phyloP scores from a whole-genome alignment of 768 basidiomycete species.

The Mrakia hoshinonis region DNA sequence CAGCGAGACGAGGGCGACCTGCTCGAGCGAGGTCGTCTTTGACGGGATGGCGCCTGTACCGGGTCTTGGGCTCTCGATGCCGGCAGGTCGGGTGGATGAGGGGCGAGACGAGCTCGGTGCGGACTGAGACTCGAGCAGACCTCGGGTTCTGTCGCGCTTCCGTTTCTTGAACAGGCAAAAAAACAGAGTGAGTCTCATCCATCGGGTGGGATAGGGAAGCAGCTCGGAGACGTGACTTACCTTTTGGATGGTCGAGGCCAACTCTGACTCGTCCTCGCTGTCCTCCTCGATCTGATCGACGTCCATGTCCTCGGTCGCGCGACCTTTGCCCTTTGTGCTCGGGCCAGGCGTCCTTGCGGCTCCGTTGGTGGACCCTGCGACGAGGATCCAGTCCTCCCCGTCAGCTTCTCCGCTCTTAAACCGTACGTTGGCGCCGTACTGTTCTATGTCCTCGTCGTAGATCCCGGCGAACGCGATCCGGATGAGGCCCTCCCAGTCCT shows the following conservation, averaged over 20 bases:
- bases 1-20: conserved; percentile 59
- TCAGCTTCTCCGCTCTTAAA: conserved; percentile 5
- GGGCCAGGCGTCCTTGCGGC: neutral
- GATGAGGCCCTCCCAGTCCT: conserved; percentile 59
- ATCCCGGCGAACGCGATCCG: conserved; percentile 69
- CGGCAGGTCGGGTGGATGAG: neutral
- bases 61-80: neutral
- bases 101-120: neutral
- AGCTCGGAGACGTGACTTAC: neutral
- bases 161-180: conserved; percentile 1
- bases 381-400: conserved; percentile 1
- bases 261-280: conserved; percentile 33
- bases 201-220: conserved; percentile 9
- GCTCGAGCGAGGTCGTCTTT: conserved; percentile 45
- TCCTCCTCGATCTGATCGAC: conserved; percentile 35
- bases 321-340: conserved; percentile 21
- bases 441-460: conserved; percentile 18
- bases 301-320: conserved; percentile 28
- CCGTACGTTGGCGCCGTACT: neutral
- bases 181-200: conserved; percentile 39
- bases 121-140: neutral
- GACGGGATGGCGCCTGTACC: neutral
- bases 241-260: conserved; percentile 21
- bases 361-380: neutral
- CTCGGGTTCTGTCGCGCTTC: neutral